A percentile compares a stretch with the other conserved stretches of the same genome.
Conservation (phyloP, 768 basidiomycete genomes). For the Wakefieldia striispora region DNA sequence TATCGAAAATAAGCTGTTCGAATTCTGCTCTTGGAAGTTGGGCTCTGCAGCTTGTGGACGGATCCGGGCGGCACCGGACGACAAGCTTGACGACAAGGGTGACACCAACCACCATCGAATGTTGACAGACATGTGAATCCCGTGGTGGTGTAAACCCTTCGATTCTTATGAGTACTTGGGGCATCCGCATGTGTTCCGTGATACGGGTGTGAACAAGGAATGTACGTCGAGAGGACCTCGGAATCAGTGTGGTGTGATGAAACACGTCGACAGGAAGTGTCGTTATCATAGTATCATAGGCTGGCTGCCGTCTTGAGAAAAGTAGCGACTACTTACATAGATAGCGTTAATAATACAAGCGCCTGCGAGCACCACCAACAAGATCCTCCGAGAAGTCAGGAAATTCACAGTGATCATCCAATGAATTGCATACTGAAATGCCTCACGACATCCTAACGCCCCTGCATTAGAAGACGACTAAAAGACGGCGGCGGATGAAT, state of each 20-base stretch:
- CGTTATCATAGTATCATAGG: no score
- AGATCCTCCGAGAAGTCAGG: background rate
- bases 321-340: slow-evolving; percentile 2
- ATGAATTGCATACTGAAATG: slow-evolving; percentile 1
- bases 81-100: background rate
- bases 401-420: background rate
- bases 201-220: no score
- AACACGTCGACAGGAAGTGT: background rate
- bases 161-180: no score
- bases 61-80: no score
- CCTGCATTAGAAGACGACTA: background rate
- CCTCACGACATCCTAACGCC: background rate
- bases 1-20: background rate
- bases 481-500: background rate
- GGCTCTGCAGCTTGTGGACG: no score
- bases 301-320: background rate
- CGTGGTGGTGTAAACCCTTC: no score
- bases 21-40: no score
- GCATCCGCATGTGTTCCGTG: no score
- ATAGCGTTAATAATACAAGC: slow-evolving; percentile 23
- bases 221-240: no score
- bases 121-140: no score
- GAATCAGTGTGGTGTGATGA: background rate
- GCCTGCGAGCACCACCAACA: background rate
- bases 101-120: no score